Conservation (phyloP, 768 basidiomycete genomes). For the Exsudoporus frostii region DNA sequence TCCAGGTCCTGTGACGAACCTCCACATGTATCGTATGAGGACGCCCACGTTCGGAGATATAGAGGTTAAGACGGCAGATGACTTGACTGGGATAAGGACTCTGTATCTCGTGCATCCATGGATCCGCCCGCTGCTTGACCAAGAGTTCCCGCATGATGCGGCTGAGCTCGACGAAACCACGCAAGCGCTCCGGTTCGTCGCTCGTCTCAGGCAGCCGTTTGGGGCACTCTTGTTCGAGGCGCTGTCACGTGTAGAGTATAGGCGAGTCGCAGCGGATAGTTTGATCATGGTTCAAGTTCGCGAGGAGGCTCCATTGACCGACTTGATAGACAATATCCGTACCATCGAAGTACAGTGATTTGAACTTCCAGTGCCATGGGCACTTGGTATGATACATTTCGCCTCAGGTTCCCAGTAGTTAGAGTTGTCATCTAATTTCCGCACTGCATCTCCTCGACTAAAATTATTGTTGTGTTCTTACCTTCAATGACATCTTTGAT, state of each 20-base stretch:
- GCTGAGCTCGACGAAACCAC: background rate
- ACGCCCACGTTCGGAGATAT: background rate
- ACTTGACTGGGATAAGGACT: background rate
- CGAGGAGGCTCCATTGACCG: too few relatives aligned
- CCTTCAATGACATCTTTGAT: too few relatives aligned
- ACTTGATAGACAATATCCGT: too few relatives aligned
- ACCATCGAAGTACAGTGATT: background rate
- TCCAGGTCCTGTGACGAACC: background rate
- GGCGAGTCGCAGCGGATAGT: slow-evolving; percentile 11
- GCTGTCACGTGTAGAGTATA: background rate
- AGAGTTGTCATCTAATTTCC: background rate
- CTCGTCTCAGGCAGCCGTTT: slow-evolving; percentile 3
- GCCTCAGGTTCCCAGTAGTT: background rate
- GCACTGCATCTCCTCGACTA: too few relatives aligned
- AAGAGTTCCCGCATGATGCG: background rate
- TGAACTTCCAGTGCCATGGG: background rate
- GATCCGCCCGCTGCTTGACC: slow-evolving; percentile 5
- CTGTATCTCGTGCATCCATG: slow-evolving; percentile 13
- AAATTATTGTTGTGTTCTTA: too few relatives aligned
- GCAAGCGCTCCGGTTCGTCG: background rate
- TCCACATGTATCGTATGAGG: background rate
- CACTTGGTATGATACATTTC: background rate
- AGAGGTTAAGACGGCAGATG: background rate
- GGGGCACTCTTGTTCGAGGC: slow-evolving; percentile 1
- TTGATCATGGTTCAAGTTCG: slow-evolving; percentile 5